phyloP scores from a whole-genome alignment of 2,329 filamentous ascomycete species.

The Exophiala calicioides region DNA sequence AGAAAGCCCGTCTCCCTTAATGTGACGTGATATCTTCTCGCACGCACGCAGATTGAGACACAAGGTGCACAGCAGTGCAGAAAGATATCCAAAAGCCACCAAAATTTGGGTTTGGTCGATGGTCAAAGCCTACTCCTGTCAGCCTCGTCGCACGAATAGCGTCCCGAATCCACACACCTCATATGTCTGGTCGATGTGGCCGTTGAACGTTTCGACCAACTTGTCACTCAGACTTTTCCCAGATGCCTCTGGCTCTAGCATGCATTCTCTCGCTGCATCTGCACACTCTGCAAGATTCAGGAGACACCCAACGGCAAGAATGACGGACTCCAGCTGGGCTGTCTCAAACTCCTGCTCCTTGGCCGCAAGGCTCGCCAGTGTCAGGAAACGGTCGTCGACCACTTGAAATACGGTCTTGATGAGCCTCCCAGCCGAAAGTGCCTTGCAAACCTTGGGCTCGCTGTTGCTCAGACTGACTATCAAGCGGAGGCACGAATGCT shows the following conservation, averaged over 20 bases:
- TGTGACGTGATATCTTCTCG: slow-evolving; percentile 41
- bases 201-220: slow-evolving; percentile 67
- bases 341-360: slow-evolving; percentile 44
- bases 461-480: slow-evolving; percentile 87
- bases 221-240: slow-evolving; percentile 54
- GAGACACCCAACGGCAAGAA: slow-evolving; percentile 76
- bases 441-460: slow-evolving; percentile 65
- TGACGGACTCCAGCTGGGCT: slow-evolving; percentile 67
- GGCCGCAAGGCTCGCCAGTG: slow-evolving; percentile 35
- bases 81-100: slow-evolving; percentile 82
- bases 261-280: slow-evolving; percentile 57
- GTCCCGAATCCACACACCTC: slow-evolving; percentile 58
- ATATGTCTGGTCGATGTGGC: slow-evolving; percentile 63
- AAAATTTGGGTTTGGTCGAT: slow-evolving; percentile 73
- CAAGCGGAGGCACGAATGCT: slow-evolving; percentile 61
- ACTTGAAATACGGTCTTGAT: slow-evolving; percentile 41
- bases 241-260: slow-evolving; percentile 44
- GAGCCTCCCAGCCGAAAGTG: slow-evolving; percentile 57
- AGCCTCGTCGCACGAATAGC: slow-evolving; percentile 19
- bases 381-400: slow-evolving; percentile 33
- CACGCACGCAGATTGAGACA: slow-evolving; percentile 59
- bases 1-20: slow-evolving; percentile 51
- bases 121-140: slow-evolving; percentile 48
- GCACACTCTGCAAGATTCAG: slow-evolving; percentile 88
- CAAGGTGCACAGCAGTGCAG: slow-evolving; percentile 79